Conservation (phyloP, 805 yeast species). For the Spathaspora girioi region DNA sequence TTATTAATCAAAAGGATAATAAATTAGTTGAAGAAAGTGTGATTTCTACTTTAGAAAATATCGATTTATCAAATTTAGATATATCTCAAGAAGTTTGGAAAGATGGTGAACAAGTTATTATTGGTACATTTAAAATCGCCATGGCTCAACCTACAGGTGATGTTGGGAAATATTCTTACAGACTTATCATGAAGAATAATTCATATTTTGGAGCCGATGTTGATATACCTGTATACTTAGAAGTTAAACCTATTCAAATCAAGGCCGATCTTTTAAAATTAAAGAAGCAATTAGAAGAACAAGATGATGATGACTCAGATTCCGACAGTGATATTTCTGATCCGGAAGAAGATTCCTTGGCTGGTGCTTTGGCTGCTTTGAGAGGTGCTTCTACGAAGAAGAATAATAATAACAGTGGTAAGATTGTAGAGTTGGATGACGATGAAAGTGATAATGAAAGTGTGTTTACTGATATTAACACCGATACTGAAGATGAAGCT, state of each 20-base stretch:
- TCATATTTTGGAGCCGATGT: slow-evolving; percentile 82
- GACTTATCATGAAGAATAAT: slow-evolving; percentile 65
- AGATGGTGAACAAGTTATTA: slow-evolving; percentile 39
- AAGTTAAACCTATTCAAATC: slow-evolving; percentile 35
- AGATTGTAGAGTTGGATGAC: slow-evolving; percentile 27
- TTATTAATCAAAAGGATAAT: slow-evolving; percentile 72
- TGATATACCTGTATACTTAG: slow-evolving; percentile 65
- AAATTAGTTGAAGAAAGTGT: slow-evolving; percentile 63
- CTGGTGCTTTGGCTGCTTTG: slow-evolving; percentile 69
- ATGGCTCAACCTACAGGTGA: slow-evolving; percentile 64
- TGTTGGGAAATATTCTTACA: slow-evolving; percentile 62
- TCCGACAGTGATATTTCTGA: slow-evolving; percentile 59
- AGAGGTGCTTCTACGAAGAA: slow-evolving; percentile 53
- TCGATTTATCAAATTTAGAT: slow-evolving; percentile 53
- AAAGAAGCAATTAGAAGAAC: slow-evolving; percentile 7
- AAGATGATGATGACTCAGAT: slow-evolving; percentile 33
- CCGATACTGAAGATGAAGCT: slow-evolving; percentile 43
- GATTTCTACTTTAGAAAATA: slow-evolving; percentile 50
- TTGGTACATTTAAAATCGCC: slow-evolving; percentile 76
- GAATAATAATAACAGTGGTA: too few relatives aligned
- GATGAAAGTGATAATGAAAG: slow-evolving; percentile 39
- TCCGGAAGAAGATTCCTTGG: slow-evolving; percentile 71
- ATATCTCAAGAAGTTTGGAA: slow-evolving; percentile 52
- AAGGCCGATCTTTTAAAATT: neutral
- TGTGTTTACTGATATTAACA: slow-evolving; percentile 42